A percentile compares a stretch with the other conserved stretches of the same genome.
phyloP scores from a whole-genome alignment of 768 basidiomycete species.

The Imleria badia region DNA sequence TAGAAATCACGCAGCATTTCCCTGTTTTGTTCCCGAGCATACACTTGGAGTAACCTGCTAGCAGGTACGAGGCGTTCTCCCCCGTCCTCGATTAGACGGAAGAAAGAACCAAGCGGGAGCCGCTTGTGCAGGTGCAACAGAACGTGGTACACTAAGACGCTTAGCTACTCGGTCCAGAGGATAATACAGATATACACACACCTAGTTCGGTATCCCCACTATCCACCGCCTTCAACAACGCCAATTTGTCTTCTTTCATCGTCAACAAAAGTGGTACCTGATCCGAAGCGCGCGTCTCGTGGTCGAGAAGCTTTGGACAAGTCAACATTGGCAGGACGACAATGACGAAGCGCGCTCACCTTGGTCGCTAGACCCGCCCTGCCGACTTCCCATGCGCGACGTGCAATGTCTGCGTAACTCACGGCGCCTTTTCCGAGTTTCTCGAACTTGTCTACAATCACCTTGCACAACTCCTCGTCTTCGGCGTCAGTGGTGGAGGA shows the following conservation, averaged over 20 bases:
- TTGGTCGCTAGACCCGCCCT: conserved; percentile 78
- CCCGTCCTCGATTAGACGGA: conserved; percentile 91
- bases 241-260: conserved; percentile 94
- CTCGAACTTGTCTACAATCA: conserved; percentile 90
- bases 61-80: conserved; percentile 74
- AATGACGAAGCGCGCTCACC: conserved; percentile 39
- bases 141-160: conserved; percentile 80
- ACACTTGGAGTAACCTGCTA: conserved; percentile 80
- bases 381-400: conserved; percentile 89
- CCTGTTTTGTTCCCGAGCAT: conserved; percentile 85
- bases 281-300: conserved; percentile 84
- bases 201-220: conserved; percentile 96
- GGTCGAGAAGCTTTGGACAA: conserved; percentile 71
- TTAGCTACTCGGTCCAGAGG: neutral
- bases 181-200: conserved; percentile 33
- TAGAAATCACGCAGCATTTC: conserved; percentile 95
- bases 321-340: neutral
- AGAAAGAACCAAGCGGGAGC: conserved; percentile 86
- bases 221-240: conserved; percentile 85
- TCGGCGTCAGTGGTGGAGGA: conserved; percentile 57
- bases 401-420: conserved; percentile 93
- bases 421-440: conserved; percentile 75
- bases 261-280: conserved; percentile 89
- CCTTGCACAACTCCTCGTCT: conserved; percentile 75
- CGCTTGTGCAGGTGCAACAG: conserved; percentile 83